Conservation (phyloP, 768 basidiomycete genomes). For the Clitopilus passeckerianus region DNA sequence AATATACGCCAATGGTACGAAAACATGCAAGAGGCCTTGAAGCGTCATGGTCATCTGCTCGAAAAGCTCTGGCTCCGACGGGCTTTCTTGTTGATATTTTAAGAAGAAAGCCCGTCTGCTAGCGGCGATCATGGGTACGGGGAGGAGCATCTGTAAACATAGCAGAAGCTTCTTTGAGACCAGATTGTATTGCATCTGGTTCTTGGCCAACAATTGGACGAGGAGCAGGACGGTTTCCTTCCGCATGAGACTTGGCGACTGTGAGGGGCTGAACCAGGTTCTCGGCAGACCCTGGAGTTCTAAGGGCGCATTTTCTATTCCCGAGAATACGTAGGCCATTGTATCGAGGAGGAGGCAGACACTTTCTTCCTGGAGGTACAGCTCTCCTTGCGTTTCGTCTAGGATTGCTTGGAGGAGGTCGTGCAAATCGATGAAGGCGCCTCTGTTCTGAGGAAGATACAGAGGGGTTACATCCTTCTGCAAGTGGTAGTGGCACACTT, state of each 20-base stretch:
- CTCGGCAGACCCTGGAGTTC: constrained; percentile 5
- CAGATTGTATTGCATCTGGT: constrained; percentile 8
- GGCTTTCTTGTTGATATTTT: constrained; percentile 5
- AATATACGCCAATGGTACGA: constrained; percentile 2
- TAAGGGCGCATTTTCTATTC: constrained; percentile 5
- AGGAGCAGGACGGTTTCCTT: constrained; percentile 8
- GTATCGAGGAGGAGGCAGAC: constrained; percentile 9
- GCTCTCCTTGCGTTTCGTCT: not conserved
- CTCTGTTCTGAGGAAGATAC: constrained; percentile 7
- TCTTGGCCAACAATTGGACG: constrained; percentile 3
- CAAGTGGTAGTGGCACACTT: constrained; percentile 11
- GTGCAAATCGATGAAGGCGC: constrained; percentile 10
- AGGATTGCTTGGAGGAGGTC: constrained; percentile 6
- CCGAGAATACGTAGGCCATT: constrained; percentile 10
- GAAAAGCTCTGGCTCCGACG: constrained; percentile 4
- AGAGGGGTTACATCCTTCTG: constrained; percentile 4
- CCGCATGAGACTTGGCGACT: constrained; percentile 6
- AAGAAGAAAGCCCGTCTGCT: constrained; percentile 6
- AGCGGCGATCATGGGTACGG: constrained; percentile 4
- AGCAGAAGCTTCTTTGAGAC: constrained; percentile 9
- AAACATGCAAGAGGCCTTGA: constrained; percentile 7
- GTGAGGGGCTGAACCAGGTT: constrained; percentile 7
- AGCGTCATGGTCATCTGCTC: constrained; percentile 7
- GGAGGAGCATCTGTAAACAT: constrained; percentile 11
- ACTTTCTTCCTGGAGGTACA: constrained; percentile 4